A percentile compares a stretch with the other conserved stretches of the same genome.
These are phyloP conservation scores for Trichophyton verrucosum DNA, from an alignment of 2,329 filamentous ascomycete species.

Conservation along the genomic window DNA sequence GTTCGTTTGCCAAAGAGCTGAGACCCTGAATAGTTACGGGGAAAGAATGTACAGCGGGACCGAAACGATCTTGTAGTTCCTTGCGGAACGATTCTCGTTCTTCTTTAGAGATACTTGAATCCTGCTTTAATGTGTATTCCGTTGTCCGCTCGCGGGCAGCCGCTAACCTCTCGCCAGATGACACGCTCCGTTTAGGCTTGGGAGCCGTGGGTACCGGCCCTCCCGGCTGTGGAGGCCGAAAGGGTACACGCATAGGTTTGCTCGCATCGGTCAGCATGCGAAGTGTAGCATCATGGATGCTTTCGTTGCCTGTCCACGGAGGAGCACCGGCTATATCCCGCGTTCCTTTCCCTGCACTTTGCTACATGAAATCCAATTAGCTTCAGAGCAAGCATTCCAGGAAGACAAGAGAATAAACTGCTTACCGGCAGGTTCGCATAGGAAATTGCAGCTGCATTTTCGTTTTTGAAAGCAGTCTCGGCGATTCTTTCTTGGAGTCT, in stretches of 20 bases:
- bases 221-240: conserved; percentile 27
- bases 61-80: conserved; percentile 71
- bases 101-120: conserved; percentile 49
- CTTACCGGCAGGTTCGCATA: conserved; percentile 41
- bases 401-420: neutral
- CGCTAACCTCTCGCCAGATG: conserved; percentile 41
- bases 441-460: conserved; percentile 43
- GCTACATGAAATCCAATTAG: conserved; percentile 14
- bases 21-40: conserved; percentile 69
- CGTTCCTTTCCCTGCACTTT: conserved; percentile 55
- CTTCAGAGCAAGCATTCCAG: neutral
- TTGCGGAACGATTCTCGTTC: conserved; percentile 60
- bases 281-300: conserved; percentile 59
- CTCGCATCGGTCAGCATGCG: conserved; percentile 62
- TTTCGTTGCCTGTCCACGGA: conserved; percentile 70
- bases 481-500: conserved; percentile 48
- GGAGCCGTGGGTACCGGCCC: conserved; percentile 36
- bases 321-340: conserved; percentile 53
- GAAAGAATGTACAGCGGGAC: conserved; percentile 57
- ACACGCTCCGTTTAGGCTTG: conserved; percentile 26
- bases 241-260: conserved; percentile 41
- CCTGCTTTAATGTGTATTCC: conserved; percentile 42
- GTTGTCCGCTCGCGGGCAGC: conserved; percentile 48
- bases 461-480: conserved; percentile 41
- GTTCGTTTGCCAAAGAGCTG: conserved; percentile 72